A percentile compares a stretch with the other conserved stretches of the same genome.
Conservation (phyloP, 768 basidiomycete genomes). For the Coprinopsis cinerea region DNA sequence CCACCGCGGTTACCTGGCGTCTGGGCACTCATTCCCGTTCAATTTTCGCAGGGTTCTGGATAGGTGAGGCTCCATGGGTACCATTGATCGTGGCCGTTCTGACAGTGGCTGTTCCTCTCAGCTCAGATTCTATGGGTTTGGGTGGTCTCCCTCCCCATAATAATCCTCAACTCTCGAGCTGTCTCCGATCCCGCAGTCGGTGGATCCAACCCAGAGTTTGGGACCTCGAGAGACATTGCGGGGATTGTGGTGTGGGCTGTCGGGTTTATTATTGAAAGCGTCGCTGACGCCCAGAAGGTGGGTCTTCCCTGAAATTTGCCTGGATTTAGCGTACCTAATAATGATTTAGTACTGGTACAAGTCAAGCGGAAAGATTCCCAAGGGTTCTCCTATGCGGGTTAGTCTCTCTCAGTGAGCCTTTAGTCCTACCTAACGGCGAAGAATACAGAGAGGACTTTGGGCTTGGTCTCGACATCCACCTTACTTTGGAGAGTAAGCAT, state of each 20-base stretch:
- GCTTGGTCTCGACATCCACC: conserved; percentile 60
- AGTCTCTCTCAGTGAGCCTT: neutral
- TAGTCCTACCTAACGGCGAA: no score
- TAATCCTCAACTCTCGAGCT: conserved; percentile 62
- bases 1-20: neutral
- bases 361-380: conserved; percentile 37
- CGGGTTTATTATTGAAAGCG: conserved; percentile 51
- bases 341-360: conserved; percentile 46
- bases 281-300: conserved; percentile 57
- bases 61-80: conserved; percentile 27
- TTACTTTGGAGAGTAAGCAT: conserved; percentile 65
- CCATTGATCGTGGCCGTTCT: neutral
- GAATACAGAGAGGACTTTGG: conserved; percentile 48
- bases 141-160: conserved; percentile 58
- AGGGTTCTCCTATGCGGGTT: conserved; percentile 35
- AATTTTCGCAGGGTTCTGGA: conserved; percentile 42
- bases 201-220: conserved; percentile 51
- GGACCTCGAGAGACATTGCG: conserved; percentile 55
- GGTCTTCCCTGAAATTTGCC: neutral
- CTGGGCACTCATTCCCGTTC: neutral
- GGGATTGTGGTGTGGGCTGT: conserved; percentile 57
- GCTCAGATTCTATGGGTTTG: conserved; percentile 63
- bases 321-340: neutral
- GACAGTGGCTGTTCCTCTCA: conserved; percentile 16
- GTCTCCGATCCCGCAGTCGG: conserved; percentile 41